phyloP scores from a whole-genome alignment of 495 filamentous ascomycete species.

The Annulohypoxylon nitens region DNA sequence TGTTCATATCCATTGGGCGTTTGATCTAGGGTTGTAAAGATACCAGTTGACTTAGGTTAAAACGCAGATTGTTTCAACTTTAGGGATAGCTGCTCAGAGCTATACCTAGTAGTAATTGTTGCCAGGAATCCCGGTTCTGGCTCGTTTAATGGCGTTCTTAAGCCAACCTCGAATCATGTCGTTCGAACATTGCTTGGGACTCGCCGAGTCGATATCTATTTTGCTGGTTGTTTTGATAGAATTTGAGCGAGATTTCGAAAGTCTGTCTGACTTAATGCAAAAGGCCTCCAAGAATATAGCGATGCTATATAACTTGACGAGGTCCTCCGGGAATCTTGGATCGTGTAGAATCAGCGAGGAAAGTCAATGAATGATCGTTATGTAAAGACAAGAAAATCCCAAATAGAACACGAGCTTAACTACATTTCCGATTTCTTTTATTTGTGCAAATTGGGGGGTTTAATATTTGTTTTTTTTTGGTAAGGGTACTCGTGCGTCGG shows the following conservation, averaged over 20 bases:
- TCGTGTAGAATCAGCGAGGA: not conserved
- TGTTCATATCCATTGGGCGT: slow-evolving; percentile 1
- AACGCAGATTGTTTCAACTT: slow-evolving; percentile 8
- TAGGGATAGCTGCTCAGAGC: not conserved
- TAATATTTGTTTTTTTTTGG: not conserved
- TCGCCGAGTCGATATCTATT: not conserved
- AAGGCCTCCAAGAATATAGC: no score
- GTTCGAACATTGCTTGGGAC: not conserved
- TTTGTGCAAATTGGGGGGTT: not conserved
- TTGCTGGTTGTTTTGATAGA: not conserved
- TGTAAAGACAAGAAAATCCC: not conserved
- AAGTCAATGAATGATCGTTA: not conserved
- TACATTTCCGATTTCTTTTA: not conserved
- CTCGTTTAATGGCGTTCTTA: not conserved
- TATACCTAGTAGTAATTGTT: not conserved
- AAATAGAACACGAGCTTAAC: not conserved
- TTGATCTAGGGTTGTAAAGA: not conserved
- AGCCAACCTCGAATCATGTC: not conserved
- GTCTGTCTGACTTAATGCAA: no score
- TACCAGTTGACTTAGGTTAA: not conserved
- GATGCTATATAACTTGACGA: no score
- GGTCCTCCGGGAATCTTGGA: not conserved
- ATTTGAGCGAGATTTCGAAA: not conserved
- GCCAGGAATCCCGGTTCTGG: not conserved
- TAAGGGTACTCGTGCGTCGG: not conserved